These are phyloP conservation scores for Xanthoconium stramineum DNA, from an alignment of 768 basidiomycete species.

Conservation along the genomic window DNA sequence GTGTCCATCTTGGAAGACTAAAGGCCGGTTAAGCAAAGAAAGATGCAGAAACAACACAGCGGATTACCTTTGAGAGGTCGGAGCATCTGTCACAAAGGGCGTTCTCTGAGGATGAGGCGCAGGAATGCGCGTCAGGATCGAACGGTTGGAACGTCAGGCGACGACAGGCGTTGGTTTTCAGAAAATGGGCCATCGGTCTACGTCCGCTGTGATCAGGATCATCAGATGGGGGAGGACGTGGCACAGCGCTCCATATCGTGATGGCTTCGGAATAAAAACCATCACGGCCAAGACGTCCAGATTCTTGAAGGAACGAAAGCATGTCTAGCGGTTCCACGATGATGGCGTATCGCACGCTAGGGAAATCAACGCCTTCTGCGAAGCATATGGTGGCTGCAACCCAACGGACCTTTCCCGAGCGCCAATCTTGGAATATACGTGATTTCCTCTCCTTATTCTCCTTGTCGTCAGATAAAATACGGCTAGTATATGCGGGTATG, in stretches of 20 bases:
- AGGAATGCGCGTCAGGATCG: background rate
- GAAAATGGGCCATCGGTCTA: background rate
- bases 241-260: background rate
- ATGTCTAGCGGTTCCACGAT: conserved; percentile 3
- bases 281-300: conserved; percentile 8
- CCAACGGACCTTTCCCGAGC: background rate
- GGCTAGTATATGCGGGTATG: conserved; percentile 8
- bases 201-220: background rate
- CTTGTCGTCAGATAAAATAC: background rate
- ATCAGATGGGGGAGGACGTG: background rate
- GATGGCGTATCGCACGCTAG: background rate
- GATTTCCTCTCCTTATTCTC: conserved; percentile 7
- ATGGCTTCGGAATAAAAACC: background rate
- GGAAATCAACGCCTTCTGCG: conserved; percentile 6
- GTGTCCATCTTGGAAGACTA: background rate
- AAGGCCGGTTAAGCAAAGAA: too few species aligned
- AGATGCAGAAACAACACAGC: background rate
- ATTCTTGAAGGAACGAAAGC: conserved; percentile 14
- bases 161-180: background rate
- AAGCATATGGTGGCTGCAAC: conserved; percentile 2
- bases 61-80: background rate
- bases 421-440: background rate
- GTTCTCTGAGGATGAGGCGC: background rate
- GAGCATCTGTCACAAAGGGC: background rate
- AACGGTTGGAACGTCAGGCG: background rate